Conservation (phyloP, 176 grass and related monocot genomes). For the Raddia distichophylla region DNA sequence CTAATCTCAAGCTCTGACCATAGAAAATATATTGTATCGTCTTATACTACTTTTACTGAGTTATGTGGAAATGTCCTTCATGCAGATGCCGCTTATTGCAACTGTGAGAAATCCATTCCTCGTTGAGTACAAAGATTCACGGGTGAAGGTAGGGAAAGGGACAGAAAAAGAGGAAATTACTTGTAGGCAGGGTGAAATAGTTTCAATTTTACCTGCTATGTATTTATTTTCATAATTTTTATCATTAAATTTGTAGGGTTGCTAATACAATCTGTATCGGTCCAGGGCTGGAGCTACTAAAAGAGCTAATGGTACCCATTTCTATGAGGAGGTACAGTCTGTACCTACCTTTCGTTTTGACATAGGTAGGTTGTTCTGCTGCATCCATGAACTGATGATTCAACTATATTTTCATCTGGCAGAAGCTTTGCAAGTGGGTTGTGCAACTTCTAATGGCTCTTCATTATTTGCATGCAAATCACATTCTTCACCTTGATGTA, state of each 20-base stretch:
- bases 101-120: slow-evolving; percentile 94
- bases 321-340: slow-evolving; percentile 68
- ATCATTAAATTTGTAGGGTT: slow-evolving; percentile 71
- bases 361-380: slow-evolving; percentile 9
- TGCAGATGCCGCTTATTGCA: slow-evolving; percentile 94
- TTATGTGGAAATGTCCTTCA: slow-evolving; percentile 36
- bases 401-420: slow-evolving; percentile 36
- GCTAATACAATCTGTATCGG: slow-evolving; percentile 51
- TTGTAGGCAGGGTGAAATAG: slow-evolving; percentile 1
- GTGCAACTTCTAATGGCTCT: slow-evolving; percentile 98
- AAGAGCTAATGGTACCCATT: no score
- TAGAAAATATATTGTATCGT: no score
- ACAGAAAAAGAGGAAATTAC: not conserved
- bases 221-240: slow-evolving; percentile 26
- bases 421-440: slow-evolving; percentile 96
- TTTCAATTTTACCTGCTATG: slow-evolving; percentile 24
- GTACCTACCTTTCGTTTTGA: slow-evolving; percentile 23
- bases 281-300: no score
- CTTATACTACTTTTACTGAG: no score
- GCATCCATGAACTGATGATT: not conserved
- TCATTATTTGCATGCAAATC: slow-evolving; percentile 91
- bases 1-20: no score
- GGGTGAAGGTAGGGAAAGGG: slow-evolving; percentile 76
- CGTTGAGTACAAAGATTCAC: slow-evolving; percentile 97
- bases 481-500: slow-evolving; percentile 96